Conservation (phyloP, 1,284 basidiomycete species). For the Meira nashicola region DNA sequence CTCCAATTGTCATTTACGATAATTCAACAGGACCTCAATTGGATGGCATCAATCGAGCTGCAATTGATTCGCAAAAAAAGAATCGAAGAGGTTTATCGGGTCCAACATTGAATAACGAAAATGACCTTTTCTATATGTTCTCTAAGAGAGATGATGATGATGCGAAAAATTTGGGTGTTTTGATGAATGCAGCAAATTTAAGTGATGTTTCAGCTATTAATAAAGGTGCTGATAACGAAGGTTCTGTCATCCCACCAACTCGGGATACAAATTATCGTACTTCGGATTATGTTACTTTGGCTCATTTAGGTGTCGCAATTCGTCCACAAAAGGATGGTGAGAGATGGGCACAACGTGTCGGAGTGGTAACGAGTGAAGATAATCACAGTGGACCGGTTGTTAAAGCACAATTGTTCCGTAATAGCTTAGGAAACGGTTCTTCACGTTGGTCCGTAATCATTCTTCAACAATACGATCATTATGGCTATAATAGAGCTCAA, state of each 20-base stretch:
- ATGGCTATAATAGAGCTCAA: background rate
- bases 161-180: no score
- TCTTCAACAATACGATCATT: conserved; percentile 37
- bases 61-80: background rate
- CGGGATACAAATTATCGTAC: conserved; percentile 3
- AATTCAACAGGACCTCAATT: conserved; percentile 14
- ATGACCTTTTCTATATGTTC: no score
- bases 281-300: conserved; percentile 25
- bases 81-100: background rate
- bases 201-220: background rate
- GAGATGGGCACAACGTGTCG: conserved; percentile 16
- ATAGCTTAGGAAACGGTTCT: conserved; percentile 19
- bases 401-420: conserved; percentile 26
- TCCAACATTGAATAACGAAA: no score
- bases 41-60: conserved; percentile 11
- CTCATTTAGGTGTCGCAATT: conserved; percentile 27
- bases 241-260: conserved; percentile 6
- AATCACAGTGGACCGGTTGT: conserved; percentile 12
- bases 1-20: conserved; percentile 23
- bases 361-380: conserved; percentile 27
- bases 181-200: no score
- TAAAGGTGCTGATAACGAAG: conserved; percentile 1
- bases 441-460: conserved; percentile 26
- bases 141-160: no score
- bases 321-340: conserved; percentile 18